Evolutionary conservation across 768 basidiomycete genomes (phyloP).

Genomic region (Serendipita indica): DNA sequence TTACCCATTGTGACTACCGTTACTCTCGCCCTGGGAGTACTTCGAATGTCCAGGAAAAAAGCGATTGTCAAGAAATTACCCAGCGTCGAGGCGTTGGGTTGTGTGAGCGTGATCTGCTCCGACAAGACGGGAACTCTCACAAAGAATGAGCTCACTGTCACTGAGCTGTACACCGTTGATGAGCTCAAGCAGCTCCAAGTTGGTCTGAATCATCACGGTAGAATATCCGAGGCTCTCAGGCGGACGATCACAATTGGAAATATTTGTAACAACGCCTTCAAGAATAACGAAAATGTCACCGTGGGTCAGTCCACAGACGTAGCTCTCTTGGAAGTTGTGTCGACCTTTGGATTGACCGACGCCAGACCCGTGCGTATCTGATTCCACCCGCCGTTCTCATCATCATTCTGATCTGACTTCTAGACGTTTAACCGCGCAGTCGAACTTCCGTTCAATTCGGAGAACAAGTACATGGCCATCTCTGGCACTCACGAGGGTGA

Average conservation of each 20-base stretch:
- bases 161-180: slow-evolving; percentile 75
- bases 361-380: slow-evolving; percentile 45
- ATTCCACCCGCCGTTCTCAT: background rate
- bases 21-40: slow-evolving; percentile 84
- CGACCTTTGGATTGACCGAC: slow-evolving; percentile 51
- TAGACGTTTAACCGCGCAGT: slow-evolving; percentile 56
- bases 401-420: background rate
- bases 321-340: slow-evolving; percentile 68
- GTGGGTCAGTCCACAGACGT: slow-evolving; percentile 91
- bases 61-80: slow-evolving; percentile 96
- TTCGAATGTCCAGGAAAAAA: slow-evolving; percentile 86
- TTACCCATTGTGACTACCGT: slow-evolving; percentile 95
- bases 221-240: slow-evolving; percentile 48
- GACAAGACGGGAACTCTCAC: slow-evolving; percentile 96
- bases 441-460: slow-evolving; percentile 86
- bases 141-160: slow-evolving; percentile 91
- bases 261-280: slow-evolving; percentile 78
- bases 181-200: slow-evolving; percentile 58
- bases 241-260: slow-evolving; percentile 72
- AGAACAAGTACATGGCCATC: slow-evolving; percentile 87
- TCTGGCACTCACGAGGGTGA: slow-evolving; percentile 48
- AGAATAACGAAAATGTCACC: slow-evolving; percentile 54
- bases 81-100: slow-evolving; percentile 85
- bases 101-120: slow-evolving; percentile 93
- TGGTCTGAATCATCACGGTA: background rate